Evolutionary conservation across 441 rosid genomes (phyloP), one percentile per base, ranked within the genome.

Genomic region (Jatropha podagrica): DNA sequence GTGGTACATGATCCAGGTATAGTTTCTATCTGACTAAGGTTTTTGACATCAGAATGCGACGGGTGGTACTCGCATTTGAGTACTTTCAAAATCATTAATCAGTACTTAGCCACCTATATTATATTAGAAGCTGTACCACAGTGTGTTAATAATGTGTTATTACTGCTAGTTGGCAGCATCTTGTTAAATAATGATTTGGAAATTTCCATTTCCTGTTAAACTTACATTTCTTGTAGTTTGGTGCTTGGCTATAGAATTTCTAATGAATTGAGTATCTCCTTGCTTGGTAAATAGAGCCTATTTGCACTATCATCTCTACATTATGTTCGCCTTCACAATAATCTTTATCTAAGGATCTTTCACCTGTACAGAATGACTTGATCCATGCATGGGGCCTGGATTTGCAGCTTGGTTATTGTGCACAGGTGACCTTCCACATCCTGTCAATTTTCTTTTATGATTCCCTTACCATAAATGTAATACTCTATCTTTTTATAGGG

Each of bases 331-430:
- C 14, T 76, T 69, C 56, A 23, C 60, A 20, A 59, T 63, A 56
- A 37, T 40, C 42, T 13, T 49, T 69, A 26, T 48, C 14, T 60
- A 54, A 75, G 61, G 74, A 0, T 69, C 74, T 82, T 86, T 71
- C 26, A 58, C 62, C 23, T 42, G 2, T 78, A 41, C 90, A 95
- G 97, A 95, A 90, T 76, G 98, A 95, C 83, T 86, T 95, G 86
- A 89, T 92, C 80, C 97, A 95, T 48, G 96, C 95, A 0, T 95
- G 98, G 98, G 98, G 98, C 67, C 80, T 92, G 32, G 98, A 95
- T 83, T 80, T 71, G 78, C 91, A 86, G 79, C 97, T 92, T 7
- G 97, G 98, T 59, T 92, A 92, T 73, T 95, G 98, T 69, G 93
- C 93, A 59, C 97, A 91, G 77, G 98, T 89, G 85, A 77, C 80